Evolutionary conservation across 345 rosid species (phyloP), one percentile per base, ranked within the genome.

Genomic region (Iberis pinnata): DNA sequence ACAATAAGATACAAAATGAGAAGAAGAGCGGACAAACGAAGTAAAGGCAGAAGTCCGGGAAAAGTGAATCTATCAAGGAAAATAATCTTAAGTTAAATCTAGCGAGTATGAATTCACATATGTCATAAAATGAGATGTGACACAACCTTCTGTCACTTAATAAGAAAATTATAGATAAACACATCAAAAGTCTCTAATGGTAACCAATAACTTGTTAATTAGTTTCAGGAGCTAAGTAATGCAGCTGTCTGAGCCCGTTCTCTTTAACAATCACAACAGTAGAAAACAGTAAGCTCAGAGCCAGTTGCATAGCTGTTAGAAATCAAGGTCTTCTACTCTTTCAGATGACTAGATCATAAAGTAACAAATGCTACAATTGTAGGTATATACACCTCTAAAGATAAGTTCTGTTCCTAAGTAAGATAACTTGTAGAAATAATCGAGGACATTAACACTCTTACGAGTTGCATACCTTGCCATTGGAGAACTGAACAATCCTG

Each of bases 401-500:
- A 36, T 51, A 42, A 25, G 26, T 18, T 16, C 15, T 24, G 46
- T 15, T 36, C 22, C 18, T 43, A 15, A 53, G 46, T 13, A 53
- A 35, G 33, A 37, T 3, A 44, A 31, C 22, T 32, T 18, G 47
- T 27, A 29, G 36, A 13, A 12, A 29, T 22, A 47, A 11, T 24
- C 37, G 66, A 27, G 46, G 20, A 53, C 3, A 26, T 14, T n/a
- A 43, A 35, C 17, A 32, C 9, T 53, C 51, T 54, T 20, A 46
- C 36, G 54, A 52, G 10, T 44, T 16, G 56, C 52, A 38, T 72
- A 86, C 98, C 98, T 84, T 76, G 46, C 85, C 95, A 79, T 79
- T 89, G n/a, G 97, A 89, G 62, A 89, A 89, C 43, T 89, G 97
- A 61, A 89, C 96, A 61, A 89, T 89, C 53, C 96, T 72, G 42